Evolutionary conservation across 805 yeast species (phyloP), one percentile per base, ranked within the genome.

Genomic region (Hanseniaspora taiwanica): DNA sequence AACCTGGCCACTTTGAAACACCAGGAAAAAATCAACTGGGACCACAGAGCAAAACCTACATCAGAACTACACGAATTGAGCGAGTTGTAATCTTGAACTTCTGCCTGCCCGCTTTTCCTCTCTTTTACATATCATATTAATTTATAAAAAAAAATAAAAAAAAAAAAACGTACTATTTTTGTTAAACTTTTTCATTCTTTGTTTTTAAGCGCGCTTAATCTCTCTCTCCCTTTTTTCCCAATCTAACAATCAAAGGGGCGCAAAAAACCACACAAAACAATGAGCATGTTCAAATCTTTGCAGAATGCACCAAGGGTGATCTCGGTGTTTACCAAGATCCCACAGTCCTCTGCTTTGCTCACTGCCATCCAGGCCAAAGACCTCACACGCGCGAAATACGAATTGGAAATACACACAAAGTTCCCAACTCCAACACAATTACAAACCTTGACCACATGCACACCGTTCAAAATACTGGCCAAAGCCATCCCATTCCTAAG

Each of bases 221-320:
- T n/a, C n/a, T n/a, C n/a, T n/a, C n/a, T n/a, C n/a, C n/a, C n/a
- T n/a, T n/a, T n/a, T n/a, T n/a, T n/a, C n/a, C n/a, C n/a, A n/a
- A n/a, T n/a, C n/a, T n/a, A n/a, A n/a, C n/a, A n/a, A n/a, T n/a
- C n/a, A n/a, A 23, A 23, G 9, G 7, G 25, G 25, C 7, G 10
- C 10, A 7, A 29, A 29, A 29, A 29, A 7, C 33, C 8, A 29
- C 18, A 29, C 18, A 7, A 13, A 13, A 29, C 9, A 21, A 69
- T 69, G 74, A 67, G 75, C 5, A 61, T 71, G 66, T 60, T 71
- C 42, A 68, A 55, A 46, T 59, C 74, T 3, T 49, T 71, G 8
- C 75, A 70, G 46, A 44, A 48, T 13, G 58, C 62, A 17, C 69
- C 74, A 2, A 66, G 75, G 16, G 60, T 64, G 1, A 63, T 72